phyloP scores from a whole-genome alignment of 495 filamentous ascomycete genomes.

The Tricharina praecox region DNA sequence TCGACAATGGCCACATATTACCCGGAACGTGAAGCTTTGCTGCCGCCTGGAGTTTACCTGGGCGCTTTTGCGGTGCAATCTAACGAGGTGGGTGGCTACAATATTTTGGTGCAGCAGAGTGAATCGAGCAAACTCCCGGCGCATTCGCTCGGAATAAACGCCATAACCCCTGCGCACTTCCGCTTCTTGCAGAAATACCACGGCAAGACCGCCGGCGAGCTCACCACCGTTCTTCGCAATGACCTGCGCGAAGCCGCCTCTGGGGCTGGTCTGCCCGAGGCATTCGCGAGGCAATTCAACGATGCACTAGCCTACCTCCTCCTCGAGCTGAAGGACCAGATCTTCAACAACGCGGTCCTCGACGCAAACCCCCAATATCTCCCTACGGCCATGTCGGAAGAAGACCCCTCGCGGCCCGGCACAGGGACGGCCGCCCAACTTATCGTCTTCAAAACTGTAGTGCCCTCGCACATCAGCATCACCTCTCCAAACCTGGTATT shows the following conservation, averaged over 20 bases:
- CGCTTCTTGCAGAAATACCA: conserved; percentile 2
- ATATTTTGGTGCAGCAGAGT: conserved; percentile 43
- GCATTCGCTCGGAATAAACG: neutral
- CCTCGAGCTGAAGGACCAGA: neutral
- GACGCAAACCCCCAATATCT: conserved; percentile 1
- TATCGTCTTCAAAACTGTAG: conserved; percentile 13
- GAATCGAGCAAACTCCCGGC: neutral
- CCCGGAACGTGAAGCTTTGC: conserved; percentile 23
- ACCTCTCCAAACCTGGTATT: conserved; percentile 10
- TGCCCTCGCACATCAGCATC: neutral
- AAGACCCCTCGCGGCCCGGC: neutral
- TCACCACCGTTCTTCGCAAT: neutral
- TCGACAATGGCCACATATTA: conserved; percentile 31
- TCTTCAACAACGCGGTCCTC: conserved; percentile 1
- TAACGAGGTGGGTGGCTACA: conserved; percentile 46
- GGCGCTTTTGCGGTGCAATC: conserved; percentile 60
- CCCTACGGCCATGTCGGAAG: neutral
- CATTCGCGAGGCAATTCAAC: neutral
- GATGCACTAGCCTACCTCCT: neutral
- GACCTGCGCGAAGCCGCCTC: neutral
- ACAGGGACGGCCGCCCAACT: conserved; percentile 7
- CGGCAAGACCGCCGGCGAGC: neutral
- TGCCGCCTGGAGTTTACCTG: conserved; percentile 45
- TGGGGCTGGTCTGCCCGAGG: neutral
- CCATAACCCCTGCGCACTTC: neutral